These are phyloP conservation scores for Oxytropis ochrocephala DNA, from an alignment of 306 rosid species.

Conservation along the genomic window DNA sequence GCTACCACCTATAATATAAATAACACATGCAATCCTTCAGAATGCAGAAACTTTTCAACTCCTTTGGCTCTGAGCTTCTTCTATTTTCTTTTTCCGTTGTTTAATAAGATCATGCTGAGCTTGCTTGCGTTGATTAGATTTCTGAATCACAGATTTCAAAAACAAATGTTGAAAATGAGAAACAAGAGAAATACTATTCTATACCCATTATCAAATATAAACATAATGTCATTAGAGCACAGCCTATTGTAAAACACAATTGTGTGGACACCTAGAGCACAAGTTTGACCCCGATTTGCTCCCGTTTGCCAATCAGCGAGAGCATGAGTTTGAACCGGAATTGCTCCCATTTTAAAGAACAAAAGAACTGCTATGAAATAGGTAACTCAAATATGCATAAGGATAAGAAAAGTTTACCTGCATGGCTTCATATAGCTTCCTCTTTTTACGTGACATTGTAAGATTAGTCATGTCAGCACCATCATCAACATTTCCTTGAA, in stretches of 20 bases:
- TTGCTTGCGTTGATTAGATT: conserved; percentile 50
- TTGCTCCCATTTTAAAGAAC: too few relatives aligned
- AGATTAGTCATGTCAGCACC: conserved; percentile 30
- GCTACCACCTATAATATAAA: neutral
- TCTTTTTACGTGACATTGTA: conserved; percentile 51
- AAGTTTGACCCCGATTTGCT: too few relatives aligned
- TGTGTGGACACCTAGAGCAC: too few relatives aligned
- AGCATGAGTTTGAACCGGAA: too few relatives aligned
- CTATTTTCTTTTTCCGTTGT: conserved; percentile 57
- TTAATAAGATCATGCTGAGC: conserved; percentile 29
- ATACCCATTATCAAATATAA: too few relatives aligned
- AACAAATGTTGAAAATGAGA: neutral
- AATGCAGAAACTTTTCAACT: conserved; percentile 11
- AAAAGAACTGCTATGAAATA: neutral
- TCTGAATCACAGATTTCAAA: conserved; percentile 36
- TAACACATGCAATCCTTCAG: neutral
- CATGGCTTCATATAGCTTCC: conserved; percentile 54
- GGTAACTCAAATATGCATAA: neutral
- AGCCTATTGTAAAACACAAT: too few relatives aligned
- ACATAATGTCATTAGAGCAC: too few relatives aligned
- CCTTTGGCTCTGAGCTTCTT: conserved; percentile 36
- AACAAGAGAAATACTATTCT: neutral
- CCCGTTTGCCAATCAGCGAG: too few relatives aligned
- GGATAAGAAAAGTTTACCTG: conserved; percentile 36
- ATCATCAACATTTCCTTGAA: conserved; percentile 33